Evolutionary conservation across 176 grass and related monocot genomes (phyloP), one percentile per base, ranked within the genome.

Genomic region (Carex myosuroides): DNA sequence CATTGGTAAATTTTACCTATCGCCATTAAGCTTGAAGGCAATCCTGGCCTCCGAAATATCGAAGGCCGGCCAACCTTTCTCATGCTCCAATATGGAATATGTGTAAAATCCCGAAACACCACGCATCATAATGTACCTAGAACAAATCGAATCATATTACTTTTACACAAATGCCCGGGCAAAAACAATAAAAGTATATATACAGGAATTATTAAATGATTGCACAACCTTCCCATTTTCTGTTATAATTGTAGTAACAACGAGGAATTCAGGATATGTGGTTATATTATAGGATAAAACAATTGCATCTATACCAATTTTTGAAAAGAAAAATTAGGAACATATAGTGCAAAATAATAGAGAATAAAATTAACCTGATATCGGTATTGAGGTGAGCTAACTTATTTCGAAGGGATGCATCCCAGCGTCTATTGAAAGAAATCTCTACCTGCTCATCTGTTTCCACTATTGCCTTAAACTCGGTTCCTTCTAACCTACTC

Each of bases 41-140:
- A 93, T 64, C 2, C 91, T 75, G 2, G 80, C 69, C 81, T 85
- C 85, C 0, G 78, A 6, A n/a, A 96, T 35, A 73, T 88, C 87
- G 1, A 91, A 84, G 35, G 61, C 83, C 0, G 91, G 94, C 77
- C 83, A 88, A 1, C 85, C 56, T 0, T 77, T 8, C 10, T 5
- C 7, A 64, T 97, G 94, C 87, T 93, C 94, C 1, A 87, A 83
- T 84, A 91, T 85, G 13, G 84, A 64, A 62, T 97, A 97, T 33
- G 83, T 85, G 85, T 97, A 97, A 82, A 97, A 93, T 24, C 94
- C 94, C 2, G 91, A 93, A 85, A 89, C 84, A 12, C 94, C 91
- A 17, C 26, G 79, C 21, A 97, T 71, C 87, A 93, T 78, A 39
- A 93, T 82, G 21, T 88, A 61, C 89, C 94, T 97, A 86, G 69